Conservation (phyloP, 148 eudicot genomes). For the Fagopyrum homotropicum region DNA sequence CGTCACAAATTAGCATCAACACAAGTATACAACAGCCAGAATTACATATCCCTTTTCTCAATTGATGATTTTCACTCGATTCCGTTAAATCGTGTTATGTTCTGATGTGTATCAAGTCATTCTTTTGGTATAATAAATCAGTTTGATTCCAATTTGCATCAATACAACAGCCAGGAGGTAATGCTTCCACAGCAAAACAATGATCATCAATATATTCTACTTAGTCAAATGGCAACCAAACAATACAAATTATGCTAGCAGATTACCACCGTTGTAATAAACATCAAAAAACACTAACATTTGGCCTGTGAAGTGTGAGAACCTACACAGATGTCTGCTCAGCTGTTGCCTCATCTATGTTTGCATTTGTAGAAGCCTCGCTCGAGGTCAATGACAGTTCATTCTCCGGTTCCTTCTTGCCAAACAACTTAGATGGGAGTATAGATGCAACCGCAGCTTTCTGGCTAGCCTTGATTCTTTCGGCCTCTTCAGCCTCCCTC, state of each 20-base stretch:
- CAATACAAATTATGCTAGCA: not conserved
- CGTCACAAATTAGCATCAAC: no score
- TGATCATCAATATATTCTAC: not conserved
- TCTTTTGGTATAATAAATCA: no score
- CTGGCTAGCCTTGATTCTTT: conserved; percentile 65
- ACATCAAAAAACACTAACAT: no score
- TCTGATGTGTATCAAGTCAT: no score
- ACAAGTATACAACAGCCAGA: no score
- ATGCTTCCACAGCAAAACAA: not conserved
- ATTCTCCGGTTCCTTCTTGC: conserved; percentile 39
- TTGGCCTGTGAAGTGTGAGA: no score
- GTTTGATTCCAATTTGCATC: no score
- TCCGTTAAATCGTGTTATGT: no score
- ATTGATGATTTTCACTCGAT: no score
- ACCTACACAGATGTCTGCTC: conserved; percentile 1
- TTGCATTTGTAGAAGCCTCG: conserved; percentile 17
- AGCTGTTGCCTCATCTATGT: conserved; percentile 6
- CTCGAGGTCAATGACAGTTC: conserved; percentile 19
- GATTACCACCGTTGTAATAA: no score
- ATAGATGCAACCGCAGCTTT: conserved; percentile 72
- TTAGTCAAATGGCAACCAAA: not conserved
- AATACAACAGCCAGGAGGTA: not conserved
- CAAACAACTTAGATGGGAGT: conserved; percentile 65
- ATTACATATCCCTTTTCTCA: no score
- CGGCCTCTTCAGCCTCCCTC: conserved; percentile 68